phyloP scores from a whole-genome alignment of 2,329 filamentous ascomycete genomes.

The Colletotrichum chlorophyti region DNA sequence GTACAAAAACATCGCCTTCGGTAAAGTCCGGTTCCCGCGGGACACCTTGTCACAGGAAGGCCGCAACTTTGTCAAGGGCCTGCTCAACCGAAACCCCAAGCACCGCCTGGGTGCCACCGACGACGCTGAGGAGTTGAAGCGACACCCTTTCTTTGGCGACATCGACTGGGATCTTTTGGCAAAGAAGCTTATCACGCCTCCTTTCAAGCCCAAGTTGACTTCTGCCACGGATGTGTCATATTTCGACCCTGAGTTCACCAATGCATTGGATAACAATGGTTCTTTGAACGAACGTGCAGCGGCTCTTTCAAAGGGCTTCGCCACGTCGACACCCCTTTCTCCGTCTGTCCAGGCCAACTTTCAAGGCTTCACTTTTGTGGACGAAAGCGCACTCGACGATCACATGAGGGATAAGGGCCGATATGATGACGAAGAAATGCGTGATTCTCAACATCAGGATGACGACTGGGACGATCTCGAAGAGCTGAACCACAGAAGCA shows the following conservation, averaged over 20 bases:
- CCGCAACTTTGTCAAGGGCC: conserved; percentile 95
- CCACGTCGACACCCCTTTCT: conserved; percentile 89
- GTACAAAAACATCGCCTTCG: conserved; percentile 99
- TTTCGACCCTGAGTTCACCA: conserved; percentile 98
- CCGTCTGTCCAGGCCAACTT: conserved; percentile 98
- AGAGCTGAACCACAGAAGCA: conserved; percentile 58
- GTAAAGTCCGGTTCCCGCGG: conserved; percentile 94
- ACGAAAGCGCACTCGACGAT: conserved; percentile 92
- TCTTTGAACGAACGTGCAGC: conserved; percentile 92
- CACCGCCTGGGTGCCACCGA: conserved; percentile 90
- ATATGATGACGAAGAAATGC: conserved; percentile 65
- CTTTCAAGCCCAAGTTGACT: conserved; percentile 97
- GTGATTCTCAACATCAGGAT: conserved; percentile 55
- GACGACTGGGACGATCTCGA: conserved; percentile 67
- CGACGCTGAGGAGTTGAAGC: conserved; percentile 93
- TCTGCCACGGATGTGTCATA: conserved; percentile 96
- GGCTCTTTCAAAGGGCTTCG: conserved; percentile 82
- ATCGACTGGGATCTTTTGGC: conserved; percentile 89
- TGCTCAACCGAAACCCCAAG: conserved; percentile 96
- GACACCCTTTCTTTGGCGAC: conserved; percentile 92
- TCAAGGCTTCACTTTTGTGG: conserved; percentile 98
- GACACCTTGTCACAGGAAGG: conserved; percentile 95
- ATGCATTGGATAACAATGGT: conserved; percentile 83
- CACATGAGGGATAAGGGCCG: conserved; percentile 67
- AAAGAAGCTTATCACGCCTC: conserved; percentile 92